Percentiles rank a stretch among this genome's conserved stretches.
Evolutionary conservation across 2,329 filamentous ascomycete genomes (phyloP).

Genomic region (Tolypocladium nubicola): DNA sequence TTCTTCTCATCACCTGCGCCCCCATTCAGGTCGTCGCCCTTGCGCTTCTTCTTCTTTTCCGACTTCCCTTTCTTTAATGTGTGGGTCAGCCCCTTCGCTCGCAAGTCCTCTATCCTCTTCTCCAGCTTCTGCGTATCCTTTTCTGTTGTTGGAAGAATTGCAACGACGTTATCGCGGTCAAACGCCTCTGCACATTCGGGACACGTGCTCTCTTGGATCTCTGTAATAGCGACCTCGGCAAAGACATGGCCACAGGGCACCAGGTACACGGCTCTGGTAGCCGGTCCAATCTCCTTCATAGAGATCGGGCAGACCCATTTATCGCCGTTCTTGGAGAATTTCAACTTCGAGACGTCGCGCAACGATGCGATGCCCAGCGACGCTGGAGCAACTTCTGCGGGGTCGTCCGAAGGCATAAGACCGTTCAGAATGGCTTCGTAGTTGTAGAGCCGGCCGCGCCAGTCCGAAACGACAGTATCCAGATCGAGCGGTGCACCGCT

Average conservation of each 20-base stretch:
- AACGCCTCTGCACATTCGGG: slow-evolving; percentile 70
- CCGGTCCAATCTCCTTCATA: slow-evolving; percentile 71
- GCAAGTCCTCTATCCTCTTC: slow-evolving; percentile 57
- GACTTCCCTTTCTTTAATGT: slow-evolving; percentile 73
- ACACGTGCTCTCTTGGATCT: slow-evolving; percentile 55
- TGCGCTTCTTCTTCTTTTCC: slow-evolving; percentile 62
- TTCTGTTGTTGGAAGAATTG: slow-evolving; percentile 63
- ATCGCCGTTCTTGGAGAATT: slow-evolving; percentile 46
- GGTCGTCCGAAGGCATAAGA: slow-evolving; percentile 48
- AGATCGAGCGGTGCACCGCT: slow-evolving; percentile 62
- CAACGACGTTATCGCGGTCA: slow-evolving; percentile 64
- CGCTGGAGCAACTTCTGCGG: slow-evolving; percentile 34
- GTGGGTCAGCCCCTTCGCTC: slow-evolving; percentile 66
- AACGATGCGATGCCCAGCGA: slow-evolving; percentile 62
- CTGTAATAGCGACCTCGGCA: slow-evolving; percentile 72
- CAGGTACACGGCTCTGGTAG: slow-evolving; percentile 73
- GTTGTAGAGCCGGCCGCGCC: slow-evolving; percentile 77
- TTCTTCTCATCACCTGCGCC: slow-evolving; percentile 39
- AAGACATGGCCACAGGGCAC: slow-evolving; percentile 96
- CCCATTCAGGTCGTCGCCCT: slow-evolving; percentile 24
- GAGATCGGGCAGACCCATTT: slow-evolving; percentile 80
- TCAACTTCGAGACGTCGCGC: slow-evolving; percentile 78
- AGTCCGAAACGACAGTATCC: slow-evolving; percentile 74
- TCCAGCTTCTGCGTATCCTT: slow-evolving; percentile 60
- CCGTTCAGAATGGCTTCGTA: slow-evolving; percentile 76